Evolutionary conservation across 1,139 yeast species (phyloP), one percentile per base, ranked within the genome.

Genomic region (Lodderomyces beijingensis): DNA sequence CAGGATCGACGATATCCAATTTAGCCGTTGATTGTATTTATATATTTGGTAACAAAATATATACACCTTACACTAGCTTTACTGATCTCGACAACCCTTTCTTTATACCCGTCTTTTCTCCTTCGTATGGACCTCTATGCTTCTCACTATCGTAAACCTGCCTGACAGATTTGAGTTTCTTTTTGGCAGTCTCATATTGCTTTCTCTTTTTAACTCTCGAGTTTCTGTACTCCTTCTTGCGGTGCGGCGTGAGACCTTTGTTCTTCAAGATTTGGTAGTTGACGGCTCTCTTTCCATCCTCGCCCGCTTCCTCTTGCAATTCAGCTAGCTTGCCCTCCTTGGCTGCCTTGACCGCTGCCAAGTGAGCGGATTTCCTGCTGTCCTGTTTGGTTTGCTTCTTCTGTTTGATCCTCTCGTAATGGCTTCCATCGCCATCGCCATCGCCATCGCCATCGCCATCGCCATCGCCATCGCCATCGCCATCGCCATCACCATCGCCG

Each of bases 141-240:
- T 48, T 50, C 30, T 76, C 80, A 29, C 77, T 79, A 49, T 81
- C 74, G 69, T 82, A 88, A 17, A 88, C 96, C 39, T 86, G 87
- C 59, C 96, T 81, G 43, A 86, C 83, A 39, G 95, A 82, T 54
- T 81, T 80, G 57, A 93, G 81, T 59, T 88, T 88, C 87, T 88
- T 89, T 67, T 88, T 80, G 25, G 99, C 98, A 56, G 77, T 74
- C 44, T 87, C 97, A 65, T 85, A 91, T 77, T 87, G 87, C 79
- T 80, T 85, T 73, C 97, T 83, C 94, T 91, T 91, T 72, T 91
- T 91, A 53, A 91, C 97, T 64, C 99, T 82, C 27, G 97, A 77
- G 57, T 91, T 93, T 64, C 97, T 76, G 68, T 84, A 80, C 47
- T 87, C 96, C 71, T 91, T 91, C 69, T 84, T 84, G 55, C 95